Evolutionary conservation across 2,329 filamentous ascomycete species (phyloP).

Genomic region (Hypoxylon sp.): DNA sequence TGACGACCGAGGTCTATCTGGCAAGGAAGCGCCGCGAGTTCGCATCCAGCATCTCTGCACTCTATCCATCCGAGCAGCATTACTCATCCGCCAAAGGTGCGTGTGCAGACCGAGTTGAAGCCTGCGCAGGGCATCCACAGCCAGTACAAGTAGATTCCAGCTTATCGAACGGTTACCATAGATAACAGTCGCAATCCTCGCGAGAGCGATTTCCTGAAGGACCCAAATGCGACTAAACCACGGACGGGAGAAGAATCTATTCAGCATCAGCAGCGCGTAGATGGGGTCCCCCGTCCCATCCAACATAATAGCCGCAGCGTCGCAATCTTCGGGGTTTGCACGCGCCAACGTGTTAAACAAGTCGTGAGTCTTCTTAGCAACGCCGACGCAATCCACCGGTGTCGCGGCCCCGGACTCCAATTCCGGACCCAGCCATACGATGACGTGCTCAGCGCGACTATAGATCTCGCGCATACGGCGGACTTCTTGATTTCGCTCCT

Average conservation of each 20-base stretch:
- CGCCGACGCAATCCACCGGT: neutral
- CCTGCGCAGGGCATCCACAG: constrained; percentile 24
- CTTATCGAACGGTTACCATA: constrained; percentile 21
- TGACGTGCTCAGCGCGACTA: constrained; percentile 18
- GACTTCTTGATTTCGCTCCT: constrained; percentile 34
- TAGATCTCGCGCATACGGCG: constrained; percentile 36
- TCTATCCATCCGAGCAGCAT: constrained; percentile 16
- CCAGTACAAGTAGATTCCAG: constrained; percentile 17
- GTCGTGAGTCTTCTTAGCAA: constrained; percentile 7
- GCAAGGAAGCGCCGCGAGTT: neutral
- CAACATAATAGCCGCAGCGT: constrained; percentile 16
- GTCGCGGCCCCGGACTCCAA: neutral
- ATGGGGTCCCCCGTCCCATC: constrained; percentile 3
- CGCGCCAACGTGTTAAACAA: constrained; percentile 20
- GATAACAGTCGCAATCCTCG: constrained; percentile 19
- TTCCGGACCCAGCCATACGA: constrained; percentile 30
- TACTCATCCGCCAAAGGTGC: constrained; percentile 26
- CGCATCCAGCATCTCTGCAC: constrained; percentile 25
- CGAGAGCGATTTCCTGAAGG: constrained; percentile 27
- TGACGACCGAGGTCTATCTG: neutral
- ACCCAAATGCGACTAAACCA: constrained; percentile 34
- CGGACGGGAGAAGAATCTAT: constrained; percentile 28
- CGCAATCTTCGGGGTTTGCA: constrained; percentile 11
- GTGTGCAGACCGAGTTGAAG: constrained; percentile 28
- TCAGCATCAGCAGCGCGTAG: constrained; percentile 6